Conservation (phyloP, 23 red algal genomes). For the Gracilaria vermiculophylla region DNA sequence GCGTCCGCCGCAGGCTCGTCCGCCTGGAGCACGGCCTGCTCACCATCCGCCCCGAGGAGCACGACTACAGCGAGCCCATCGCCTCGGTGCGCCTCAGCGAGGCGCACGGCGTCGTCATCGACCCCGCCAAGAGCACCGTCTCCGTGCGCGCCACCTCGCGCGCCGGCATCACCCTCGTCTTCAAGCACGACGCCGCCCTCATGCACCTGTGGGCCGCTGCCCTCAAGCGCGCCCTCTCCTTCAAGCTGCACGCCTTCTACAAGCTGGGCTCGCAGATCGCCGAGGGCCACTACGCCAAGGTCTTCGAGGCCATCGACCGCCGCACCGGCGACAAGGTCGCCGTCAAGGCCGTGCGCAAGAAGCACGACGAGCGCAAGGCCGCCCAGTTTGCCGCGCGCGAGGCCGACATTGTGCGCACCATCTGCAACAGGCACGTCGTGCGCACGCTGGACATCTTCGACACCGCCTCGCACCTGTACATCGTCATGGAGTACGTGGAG, state of each 20-base stretch:
- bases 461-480: conserved; percentile 19
- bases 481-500: conserved; percentile 49
- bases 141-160: conserved; percentile 2
- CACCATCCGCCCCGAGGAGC: conserved; percentile 39
- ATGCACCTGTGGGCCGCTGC: conserved; percentile 24
- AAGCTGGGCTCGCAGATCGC: conserved; percentile 28
- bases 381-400: conserved; percentile 28
- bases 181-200: conserved; percentile 34
- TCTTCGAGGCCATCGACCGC: conserved; percentile 33
- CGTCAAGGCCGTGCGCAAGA: conserved; percentile 39
- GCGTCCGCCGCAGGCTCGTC: conserved; percentile 42
- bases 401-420: conserved; percentile 39
- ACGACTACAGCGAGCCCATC: conserved; percentile 41
- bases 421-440: conserved; percentile 39
- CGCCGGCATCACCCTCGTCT: conserved; percentile 27
- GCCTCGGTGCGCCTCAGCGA: background rate
- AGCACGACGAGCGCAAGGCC: conserved; percentile 25
- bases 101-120: conserved; percentile 9
- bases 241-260: conserved; percentile 22
- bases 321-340: conserved; percentile 36
- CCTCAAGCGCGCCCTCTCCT: conserved; percentile 2
- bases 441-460: conserved; percentile 47
- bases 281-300: conserved; percentile 49
- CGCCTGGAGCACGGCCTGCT: conserved; percentile 41
- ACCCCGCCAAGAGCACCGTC: background rate